A percentile compares a stretch with the other conserved stretches of the same genome.
Conservation (phyloP, 371 early-diverging fungal species). For the Rhizopus sp. region DNA sequence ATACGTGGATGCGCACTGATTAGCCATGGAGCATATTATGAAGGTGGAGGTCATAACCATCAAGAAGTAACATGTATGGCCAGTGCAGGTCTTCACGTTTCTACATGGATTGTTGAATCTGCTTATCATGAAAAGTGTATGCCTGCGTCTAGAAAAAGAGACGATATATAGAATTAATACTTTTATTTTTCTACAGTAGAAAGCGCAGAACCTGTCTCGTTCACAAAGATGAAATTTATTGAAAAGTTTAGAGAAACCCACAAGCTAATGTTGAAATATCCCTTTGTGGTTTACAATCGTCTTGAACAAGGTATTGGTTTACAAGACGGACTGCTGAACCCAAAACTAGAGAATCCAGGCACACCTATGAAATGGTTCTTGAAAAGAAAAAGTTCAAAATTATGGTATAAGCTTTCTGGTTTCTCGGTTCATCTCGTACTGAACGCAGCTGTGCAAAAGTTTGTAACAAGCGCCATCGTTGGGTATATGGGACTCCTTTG, state of each 20-base stretch:
- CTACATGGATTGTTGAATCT: slow-evolving; percentile 63
- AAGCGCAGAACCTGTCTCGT: slow-evolving; percentile 7
- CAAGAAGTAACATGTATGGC: slow-evolving; percentile 88
- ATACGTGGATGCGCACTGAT: slow-evolving; percentile 37
- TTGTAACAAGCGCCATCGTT: slow-evolving; percentile 11
- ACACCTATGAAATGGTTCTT: slow-evolving; percentile 26
- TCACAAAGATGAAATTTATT: slow-evolving; percentile 14
- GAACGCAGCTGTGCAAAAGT: slow-evolving; percentile 25
- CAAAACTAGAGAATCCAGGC: background rate
- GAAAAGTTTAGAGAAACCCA: slow-evolving; percentile 35
- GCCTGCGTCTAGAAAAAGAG: background rate
- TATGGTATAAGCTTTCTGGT: slow-evolving; percentile 35
- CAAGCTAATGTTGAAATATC: slow-evolving; percentile 28
- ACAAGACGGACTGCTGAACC: background rate
- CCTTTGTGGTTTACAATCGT: slow-evolving; percentile 21
- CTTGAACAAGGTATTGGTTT: slow-evolving; percentile 10
- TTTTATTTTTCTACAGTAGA: slow-evolving; percentile 16
- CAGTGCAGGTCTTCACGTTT: slow-evolving; percentile 54
- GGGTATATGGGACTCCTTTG: slow-evolving; percentile 9
- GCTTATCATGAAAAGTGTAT: slow-evolving; percentile 34
- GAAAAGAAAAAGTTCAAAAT: slow-evolving; percentile 6
- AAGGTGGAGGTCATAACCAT: slow-evolving; percentile 57
- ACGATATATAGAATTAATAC: background rate
- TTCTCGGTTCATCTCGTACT: slow-evolving; percentile 25
- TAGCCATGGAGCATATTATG: slow-evolving; percentile 25